phyloP scores from a whole-genome alignment of 164 flowering plant genomes.

The Euptelea pleiosperma region DNA sequence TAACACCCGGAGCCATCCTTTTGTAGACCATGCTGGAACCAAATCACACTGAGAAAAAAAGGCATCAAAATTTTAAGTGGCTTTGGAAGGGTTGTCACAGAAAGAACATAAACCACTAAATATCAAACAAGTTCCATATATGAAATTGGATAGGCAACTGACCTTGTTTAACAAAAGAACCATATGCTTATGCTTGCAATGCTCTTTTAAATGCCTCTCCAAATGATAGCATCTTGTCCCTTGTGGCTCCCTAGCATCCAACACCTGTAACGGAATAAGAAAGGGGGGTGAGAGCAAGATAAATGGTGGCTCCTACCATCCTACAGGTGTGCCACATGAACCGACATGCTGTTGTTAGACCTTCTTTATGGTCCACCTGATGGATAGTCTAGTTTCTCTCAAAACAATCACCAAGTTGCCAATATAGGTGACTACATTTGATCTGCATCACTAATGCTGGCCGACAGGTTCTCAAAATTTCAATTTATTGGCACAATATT shows the following conservation, averaged over 20 bases:
- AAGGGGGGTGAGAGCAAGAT: neutral
- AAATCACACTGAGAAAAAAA: constrained; percentile 70
- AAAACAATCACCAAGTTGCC: neutral
- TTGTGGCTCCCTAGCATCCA: constrained; percentile 98
- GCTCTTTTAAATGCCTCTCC: constrained; percentile 88
- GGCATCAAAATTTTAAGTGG: constrained; percentile 2
- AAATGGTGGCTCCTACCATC: neutral
- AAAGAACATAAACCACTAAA: neutral
- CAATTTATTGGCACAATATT: too few relatives aligned
- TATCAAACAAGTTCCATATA: constrained; percentile 1
- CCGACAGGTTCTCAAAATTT: too few relatives aligned
- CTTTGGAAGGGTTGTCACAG: neutral
- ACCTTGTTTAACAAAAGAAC: constrained; percentile 92
- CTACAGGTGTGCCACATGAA: neutral
- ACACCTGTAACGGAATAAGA: constrained; percentile 43
- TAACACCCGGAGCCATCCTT: constrained; percentile 88
- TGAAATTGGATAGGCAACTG: neutral
- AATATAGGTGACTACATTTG: too few relatives aligned
- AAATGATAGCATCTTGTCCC: constrained; percentile 95
- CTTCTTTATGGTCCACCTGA: too few relatives aligned
- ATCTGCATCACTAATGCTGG: too few relatives aligned
- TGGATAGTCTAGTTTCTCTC: neutral
- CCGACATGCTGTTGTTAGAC: neutral
- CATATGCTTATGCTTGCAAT: constrained; percentile 92
- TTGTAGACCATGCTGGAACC: constrained; percentile 97